A percentile compares a stretch with the other conserved stretches of the same genome.
These are phyloP conservation scores for Prunus dulcis DNA, from an alignment of 306 rosid species.

Conservation along the genomic window DNA sequence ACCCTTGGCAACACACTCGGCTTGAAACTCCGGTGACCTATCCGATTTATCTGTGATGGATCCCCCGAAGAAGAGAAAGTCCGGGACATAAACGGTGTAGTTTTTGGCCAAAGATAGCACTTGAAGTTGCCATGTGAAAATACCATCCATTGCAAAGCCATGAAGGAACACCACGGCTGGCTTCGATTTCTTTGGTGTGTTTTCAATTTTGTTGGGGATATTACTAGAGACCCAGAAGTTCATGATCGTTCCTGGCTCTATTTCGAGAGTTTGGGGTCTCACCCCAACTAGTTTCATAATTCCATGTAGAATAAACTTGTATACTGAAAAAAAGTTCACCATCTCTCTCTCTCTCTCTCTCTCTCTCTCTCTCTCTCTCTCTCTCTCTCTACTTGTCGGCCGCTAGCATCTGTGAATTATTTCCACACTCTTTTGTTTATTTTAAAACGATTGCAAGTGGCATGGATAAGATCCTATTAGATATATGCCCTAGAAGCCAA, in stretches of 20 bases:
- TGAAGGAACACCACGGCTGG: conserved; percentile 40
- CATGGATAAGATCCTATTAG: too few relatives aligned
- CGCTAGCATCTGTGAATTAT: too few relatives aligned
- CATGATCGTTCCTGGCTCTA: conserved; percentile 39
- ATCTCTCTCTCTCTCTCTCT: conserved; percentile 1
- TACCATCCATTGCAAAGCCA: conserved; percentile 36
- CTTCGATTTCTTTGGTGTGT: conserved; percentile 1
- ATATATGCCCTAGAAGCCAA: too few relatives aligned
- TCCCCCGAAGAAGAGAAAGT: conserved; percentile 39
- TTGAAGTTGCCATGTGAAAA: conserved; percentile 42
- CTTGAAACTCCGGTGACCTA: conserved; percentile 41
- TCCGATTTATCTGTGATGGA: conserved; percentile 34
- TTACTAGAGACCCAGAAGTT: conserved; percentile 36
- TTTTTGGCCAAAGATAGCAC: conserved; percentile 26
- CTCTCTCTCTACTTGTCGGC: too few relatives aligned
- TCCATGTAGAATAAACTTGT: conserved; percentile 5
- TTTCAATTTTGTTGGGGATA: neutral
- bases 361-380: neutral
- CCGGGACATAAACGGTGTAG: conserved; percentile 40
- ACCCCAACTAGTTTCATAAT: conserved; percentile 25
- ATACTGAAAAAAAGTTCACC: conserved; percentile 32
- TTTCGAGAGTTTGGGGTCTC: conserved; percentile 27
- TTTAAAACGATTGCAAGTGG: too few relatives aligned
- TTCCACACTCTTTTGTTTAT: too few relatives aligned
- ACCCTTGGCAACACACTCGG: conserved; percentile 42